These are phyloP conservation scores for Scytalidium lignicola DNA, from an alignment of 2,329 filamentous ascomycete genomes.

Conservation along the genomic window DNA sequence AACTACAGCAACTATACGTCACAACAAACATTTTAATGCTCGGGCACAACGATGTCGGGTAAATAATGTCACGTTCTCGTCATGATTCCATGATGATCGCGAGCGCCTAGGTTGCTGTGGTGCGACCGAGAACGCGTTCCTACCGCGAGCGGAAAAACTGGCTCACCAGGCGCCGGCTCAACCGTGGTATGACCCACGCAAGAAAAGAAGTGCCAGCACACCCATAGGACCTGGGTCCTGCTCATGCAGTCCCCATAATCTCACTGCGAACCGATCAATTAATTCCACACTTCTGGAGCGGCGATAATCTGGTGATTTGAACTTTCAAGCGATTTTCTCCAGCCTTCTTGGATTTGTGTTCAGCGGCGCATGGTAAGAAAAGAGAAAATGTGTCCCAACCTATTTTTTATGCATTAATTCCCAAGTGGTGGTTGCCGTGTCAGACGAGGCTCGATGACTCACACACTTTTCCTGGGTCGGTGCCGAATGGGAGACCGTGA, in stretches of 20 bases:
- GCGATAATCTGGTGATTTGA: too few relatives aligned
- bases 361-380: not conserved
- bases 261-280: too few relatives aligned
- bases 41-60: too few relatives aligned
- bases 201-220: not conserved
- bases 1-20: too few relatives aligned
- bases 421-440: not conserved
- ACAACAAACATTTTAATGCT: too few relatives aligned
- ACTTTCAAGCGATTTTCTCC: too few relatives aligned
- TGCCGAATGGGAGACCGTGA: not conserved
- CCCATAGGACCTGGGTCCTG: not conserved
- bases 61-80: not conserved
- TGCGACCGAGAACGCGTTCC: not conserved
- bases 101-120: not conserved
- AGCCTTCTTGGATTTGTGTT: too few relatives aligned
- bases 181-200: not conserved
- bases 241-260: too few relatives aligned
- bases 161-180: not conserved
- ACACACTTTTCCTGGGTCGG: not conserved
- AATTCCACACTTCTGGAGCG: too few relatives aligned
- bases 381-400: not conserved
- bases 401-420: not conserved
- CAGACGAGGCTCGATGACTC: not conserved
- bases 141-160: not conserved
- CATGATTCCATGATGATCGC: not conserved